phyloP scores from a whole-genome alignment of 352 stramenopile genomes.

The Aphanomyces euteiches region DNA sequence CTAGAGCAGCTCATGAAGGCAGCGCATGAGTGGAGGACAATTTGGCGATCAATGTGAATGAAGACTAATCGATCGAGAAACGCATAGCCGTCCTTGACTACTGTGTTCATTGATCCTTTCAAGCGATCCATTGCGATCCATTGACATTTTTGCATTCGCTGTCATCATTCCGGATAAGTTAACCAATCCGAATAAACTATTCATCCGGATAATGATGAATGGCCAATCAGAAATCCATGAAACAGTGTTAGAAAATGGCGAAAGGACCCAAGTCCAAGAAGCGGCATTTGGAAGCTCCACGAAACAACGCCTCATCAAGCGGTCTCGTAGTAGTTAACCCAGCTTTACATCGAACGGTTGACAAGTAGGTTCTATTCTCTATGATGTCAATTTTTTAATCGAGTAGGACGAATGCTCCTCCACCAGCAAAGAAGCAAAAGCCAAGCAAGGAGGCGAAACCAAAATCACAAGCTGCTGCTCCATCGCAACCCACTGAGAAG shows the following conservation, averaged over 20 bases:
- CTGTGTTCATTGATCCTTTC: background rate
- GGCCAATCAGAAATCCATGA: no score
- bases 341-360: background rate
- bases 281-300: background rate
- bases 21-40: constrained; percentile 6
- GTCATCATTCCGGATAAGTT: no score
- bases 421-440: constrained; percentile 11
- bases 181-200: no score
- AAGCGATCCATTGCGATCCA: no score
- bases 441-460: background rate
- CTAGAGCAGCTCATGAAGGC: constrained; percentile 11
- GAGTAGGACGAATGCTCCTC: background rate
- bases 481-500: background rate
- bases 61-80: constrained; percentile 14
- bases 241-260: constrained; percentile 2
- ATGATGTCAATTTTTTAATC: background rate
- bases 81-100: background rate
- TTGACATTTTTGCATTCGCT: no score
- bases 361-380: background rate
- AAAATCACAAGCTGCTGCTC: background rate
- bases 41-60: background rate
- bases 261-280: constrained; percentile 14
- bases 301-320: background rate
- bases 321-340: constrained; percentile 10
- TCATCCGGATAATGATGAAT: no score